A percentile compares a stretch with the other conserved stretches of the same genome.
Evolutionary conservation across 768 basidiomycete species (phyloP).

Genomic region (Leccinellum rugosiceps): DNA sequence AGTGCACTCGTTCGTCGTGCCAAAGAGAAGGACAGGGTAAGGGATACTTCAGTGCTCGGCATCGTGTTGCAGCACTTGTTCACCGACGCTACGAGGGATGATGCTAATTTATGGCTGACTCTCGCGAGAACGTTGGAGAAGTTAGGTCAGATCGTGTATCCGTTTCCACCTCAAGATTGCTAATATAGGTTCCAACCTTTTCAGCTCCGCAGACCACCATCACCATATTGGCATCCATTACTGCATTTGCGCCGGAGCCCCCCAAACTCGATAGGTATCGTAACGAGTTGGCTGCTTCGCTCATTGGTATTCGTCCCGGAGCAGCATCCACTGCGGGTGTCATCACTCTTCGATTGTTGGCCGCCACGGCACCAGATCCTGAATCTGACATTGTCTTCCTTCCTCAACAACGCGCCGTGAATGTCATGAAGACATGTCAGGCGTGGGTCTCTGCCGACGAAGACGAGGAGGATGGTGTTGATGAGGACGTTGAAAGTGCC

Average conservation of each 20-base stretch:
- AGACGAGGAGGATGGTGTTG: constrained; percentile 55
- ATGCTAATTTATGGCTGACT: constrained; percentile 75
- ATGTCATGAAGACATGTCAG: constrained; percentile 80
- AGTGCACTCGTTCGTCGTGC: constrained; percentile 32
- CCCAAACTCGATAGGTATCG: constrained; percentile 74
- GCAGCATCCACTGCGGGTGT: constrained; percentile 73
- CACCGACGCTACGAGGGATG: constrained; percentile 53
- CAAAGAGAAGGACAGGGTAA: constrained; percentile 41
- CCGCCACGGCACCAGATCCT: constrained; percentile 68
- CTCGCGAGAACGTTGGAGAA: constrained; percentile 65
- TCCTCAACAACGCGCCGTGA: constrained; percentile 80
- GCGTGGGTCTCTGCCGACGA: constrained; percentile 70
- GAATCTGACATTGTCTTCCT: constrained; percentile 84
- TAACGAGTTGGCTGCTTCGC: constrained; percentile 84
- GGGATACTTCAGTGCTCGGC: constrained; percentile 59
- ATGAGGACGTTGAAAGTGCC: constrained; percentile 75
- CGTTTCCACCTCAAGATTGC: background rate
- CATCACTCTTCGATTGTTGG: constrained; percentile 61
- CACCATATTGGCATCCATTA: constrained; percentile 60
- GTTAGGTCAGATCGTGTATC: constrained; percentile 43
- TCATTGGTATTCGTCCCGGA: constrained; percentile 61
- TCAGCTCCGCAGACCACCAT: constrained; percentile 70
- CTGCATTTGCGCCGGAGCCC: constrained; percentile 62
- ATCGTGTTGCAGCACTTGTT: constrained; percentile 58
- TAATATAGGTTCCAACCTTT: background rate